Base-by-base conservation (phyloP, 1,284 basidiomycete species). In the Naganishia liquefaciens region DNA sequence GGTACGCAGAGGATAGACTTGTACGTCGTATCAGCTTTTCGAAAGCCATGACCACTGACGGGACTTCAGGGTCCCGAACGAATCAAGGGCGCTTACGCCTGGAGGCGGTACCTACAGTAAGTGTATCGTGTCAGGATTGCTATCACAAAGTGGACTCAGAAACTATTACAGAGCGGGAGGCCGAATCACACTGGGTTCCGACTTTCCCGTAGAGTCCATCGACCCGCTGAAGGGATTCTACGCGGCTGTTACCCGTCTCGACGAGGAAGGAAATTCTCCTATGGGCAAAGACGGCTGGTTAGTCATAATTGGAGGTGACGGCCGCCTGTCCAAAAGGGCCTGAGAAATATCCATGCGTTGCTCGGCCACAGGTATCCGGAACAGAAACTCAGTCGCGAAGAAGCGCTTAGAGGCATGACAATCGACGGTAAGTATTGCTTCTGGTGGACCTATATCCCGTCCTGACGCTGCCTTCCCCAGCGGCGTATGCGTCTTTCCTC, bases 71-170 rank as follows among this genome's bases (percentile, higher is more conserved):
- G 93, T 0, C 79, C 86, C 0, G 84, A 88, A 58, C 83, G 93
- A 23, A 88, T 93, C 64, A 86, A 84, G 74, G 88, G 89, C 15
- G 91, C 93, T 0, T 97, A 96, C 71, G 91, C 91, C 0, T 96
- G 93, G 82, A 86, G 86, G 68, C 85, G 87, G 0, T 82, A 94
- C 46, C 80, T 92, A 7, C 76, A 82, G 88, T 90, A 67, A 69
- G 85, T 75, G 9, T 27, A 10, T 0, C 23, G 19, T 28, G 37
- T 42, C 23, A 23, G 39, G 17, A 49, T 21, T 28, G 49, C 27
- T 40, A 62, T 39, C 54, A 33, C 40, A 2, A n/a, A n/a, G n/a
- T n/a, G n/a, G n/a, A 11, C 27, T 47, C 62, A 1, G 54, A 60
- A 54, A 17, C 86, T 70, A 84, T 88, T 63, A 74, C 13, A 80